Base-by-base conservation (phyloP, 352 stramenopile genomes). In the Blastocystis sp. region DNA sequence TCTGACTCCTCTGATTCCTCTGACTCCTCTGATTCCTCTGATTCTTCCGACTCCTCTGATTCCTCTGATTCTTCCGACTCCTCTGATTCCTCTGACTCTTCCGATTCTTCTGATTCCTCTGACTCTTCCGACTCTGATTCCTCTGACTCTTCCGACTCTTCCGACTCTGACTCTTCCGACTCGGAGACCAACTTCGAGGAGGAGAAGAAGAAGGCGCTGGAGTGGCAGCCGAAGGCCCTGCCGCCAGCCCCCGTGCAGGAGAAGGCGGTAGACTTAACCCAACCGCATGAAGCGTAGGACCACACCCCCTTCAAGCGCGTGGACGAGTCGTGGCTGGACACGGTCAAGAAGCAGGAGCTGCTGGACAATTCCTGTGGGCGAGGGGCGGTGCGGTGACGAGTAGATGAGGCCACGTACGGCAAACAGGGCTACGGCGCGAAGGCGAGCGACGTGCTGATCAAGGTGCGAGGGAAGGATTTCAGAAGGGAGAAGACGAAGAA, bases 401-500 rank as follows among this genome's bases (percentile, higher is more conserved):
- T 87, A 90, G 89, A 99, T 90, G 95, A 98, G 91, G 95, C 93
- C 57, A 97, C 95, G 14, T 99, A 99, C 91, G 96, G 96, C 61
- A 91, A 90, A 40, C 90, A 94, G 9, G 97, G 97, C 57, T 98
- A 98, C 81, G 97, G 97, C 62, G 93, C 94, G 80, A 98, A 98
- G 91, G 97, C 97, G 45, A 98, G 95, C 91, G 95, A 98, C 90
- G 97, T 98, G 79, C 92, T 99, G 48, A 91, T 98, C 76, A 95
- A 97, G 87, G 96, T 98, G 66, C 93, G 96, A 84, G 97, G 97
- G 59, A 99, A 99, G 91, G 96, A 99, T 91, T 99, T 99, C 90
- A 96, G 95, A 66, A 95, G 98, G 87, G 97, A 98, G 89, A 99
- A 99, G 92, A 99, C 97, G 88, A 99, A 99, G 92, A 96, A 97